These are phyloP conservation scores for Polygonum aviculare DNA, from an alignment of 148 eudicot genomes.

Conservation along the genomic window DNA sequence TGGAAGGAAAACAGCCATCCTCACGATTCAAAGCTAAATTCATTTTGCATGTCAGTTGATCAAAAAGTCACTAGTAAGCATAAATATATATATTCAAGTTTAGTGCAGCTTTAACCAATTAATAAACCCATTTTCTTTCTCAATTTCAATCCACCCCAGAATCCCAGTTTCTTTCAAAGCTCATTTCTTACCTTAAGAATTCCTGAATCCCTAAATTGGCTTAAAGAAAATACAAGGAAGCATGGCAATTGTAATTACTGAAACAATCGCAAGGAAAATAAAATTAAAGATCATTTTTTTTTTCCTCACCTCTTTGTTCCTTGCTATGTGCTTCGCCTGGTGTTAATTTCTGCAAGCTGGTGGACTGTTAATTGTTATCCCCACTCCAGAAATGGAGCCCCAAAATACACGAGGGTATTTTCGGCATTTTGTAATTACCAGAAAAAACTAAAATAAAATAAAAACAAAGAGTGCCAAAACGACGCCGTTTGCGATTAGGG, in stretches of 20 bases:
- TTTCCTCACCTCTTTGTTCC: neutral
- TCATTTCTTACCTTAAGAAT: neutral
- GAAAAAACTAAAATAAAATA: neutral
- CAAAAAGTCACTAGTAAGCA: neutral
- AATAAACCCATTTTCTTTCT: neutral
- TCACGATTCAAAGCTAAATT: neutral
- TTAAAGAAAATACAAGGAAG: neutral
- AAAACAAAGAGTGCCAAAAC: neutral
- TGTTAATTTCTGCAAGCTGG: neutral
- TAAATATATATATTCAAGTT: neutral
- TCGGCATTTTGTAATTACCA: neutral
- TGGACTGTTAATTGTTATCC: constrained; percentile 6
- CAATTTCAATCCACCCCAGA: neutral
- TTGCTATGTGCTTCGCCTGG: neutral
- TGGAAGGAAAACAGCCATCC: constrained; percentile 5
- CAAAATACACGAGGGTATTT: neutral
- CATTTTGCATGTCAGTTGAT: neutral
- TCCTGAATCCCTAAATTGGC: neutral
- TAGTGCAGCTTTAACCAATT: neutral
- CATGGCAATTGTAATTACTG: neutral
- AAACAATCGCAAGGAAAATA: neutral
- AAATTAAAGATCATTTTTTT: neutral
- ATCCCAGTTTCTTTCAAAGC: neutral
- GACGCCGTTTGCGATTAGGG: neutral
- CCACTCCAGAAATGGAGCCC: neutral